Base-by-base conservation (phyloP, 306 rosid genomes). In the Corylus americana region DNA sequence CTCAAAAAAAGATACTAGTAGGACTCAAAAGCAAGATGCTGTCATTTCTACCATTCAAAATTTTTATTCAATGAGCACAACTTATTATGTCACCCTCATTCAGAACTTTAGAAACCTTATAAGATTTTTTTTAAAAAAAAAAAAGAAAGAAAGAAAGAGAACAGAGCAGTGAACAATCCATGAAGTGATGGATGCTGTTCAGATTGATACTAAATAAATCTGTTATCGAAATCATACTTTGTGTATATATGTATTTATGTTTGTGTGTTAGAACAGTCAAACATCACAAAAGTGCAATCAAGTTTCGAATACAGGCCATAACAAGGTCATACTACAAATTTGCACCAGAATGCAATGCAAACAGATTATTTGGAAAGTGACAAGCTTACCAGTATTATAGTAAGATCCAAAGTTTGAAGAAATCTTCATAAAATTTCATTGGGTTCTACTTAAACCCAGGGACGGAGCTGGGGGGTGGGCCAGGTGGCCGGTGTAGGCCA, bases 261-360 rank as follows among this genome's bases (percentile, higher is more conserved):
- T 20, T 55, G 11, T 55, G 64, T 39, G 54, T 22, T 48, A 71
- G 75, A 50, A 12, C 22, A 11, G 55, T 16, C 70, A 37, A 49
- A 70, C 57, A 35, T 58, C 45, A 8, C 47, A 71, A 71, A 78
- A 62, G 70, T 25, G 44, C 76, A 74, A 74, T 10, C 39, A 71
- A 58, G 37, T 39, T 16, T 57, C 29, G 50, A 78, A 11, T 11
- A 48, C 39, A 77, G 54, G 51, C 48, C 16, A 11, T 64, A 64
- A 69, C 11, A 71, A 53, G 47, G 55, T 17, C 48, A 71, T 42
- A 58, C 51, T 31, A 73, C 25, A 77, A 42, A 17, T 18, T 42
- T 62, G 29, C 62, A 67, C 13, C 20, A 66, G 51, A 57, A 71
- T 48, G 49, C 39, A 62, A 70, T 62, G 47, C 22, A 73, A 5